A percentile compares a stretch with the other conserved stretches of the same genome.
Conservation (phyloP, 129 eudicot genomes). For the Centaurea solstitialis region DNA sequence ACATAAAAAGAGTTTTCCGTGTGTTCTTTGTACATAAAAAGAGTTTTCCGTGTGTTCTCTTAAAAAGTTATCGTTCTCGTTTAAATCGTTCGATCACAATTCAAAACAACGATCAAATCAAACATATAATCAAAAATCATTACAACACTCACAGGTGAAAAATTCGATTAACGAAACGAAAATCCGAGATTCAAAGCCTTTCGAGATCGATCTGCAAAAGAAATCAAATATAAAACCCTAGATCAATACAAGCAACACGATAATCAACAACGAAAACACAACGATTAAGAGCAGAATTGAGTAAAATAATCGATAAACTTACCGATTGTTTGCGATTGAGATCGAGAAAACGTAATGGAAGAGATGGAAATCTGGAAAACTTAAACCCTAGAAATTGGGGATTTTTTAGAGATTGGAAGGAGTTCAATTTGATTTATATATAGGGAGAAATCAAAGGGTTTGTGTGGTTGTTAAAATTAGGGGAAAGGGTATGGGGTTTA, state of each 20-base stretch:
- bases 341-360: neutral
- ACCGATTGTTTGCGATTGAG: constrained; percentile 4
- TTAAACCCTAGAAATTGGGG: constrained; percentile 26
- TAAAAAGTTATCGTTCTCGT: too few relatives aligned
- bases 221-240: neutral
- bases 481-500: neutral
- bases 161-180: neutral
- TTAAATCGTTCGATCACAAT: neutral
- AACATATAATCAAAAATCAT: neutral
- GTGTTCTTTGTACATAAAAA: too few relatives aligned
- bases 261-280: neutral
- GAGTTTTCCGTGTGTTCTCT: too few relatives aligned
- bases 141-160: constrained; percentile 7
- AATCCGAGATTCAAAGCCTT: neutral
- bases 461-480: neutral
- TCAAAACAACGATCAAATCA: neutral
- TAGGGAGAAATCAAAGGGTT: neutral
- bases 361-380: neutral
- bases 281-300: neutral
- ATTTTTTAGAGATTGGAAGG: neutral
- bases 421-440: neutral
- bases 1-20: too few relatives aligned
- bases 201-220: neutral
- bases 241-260: neutral
- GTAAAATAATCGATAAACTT: neutral